Conservation (phyloP, 1,139 yeast species). For the Kodamaea ohmeri region DNA sequence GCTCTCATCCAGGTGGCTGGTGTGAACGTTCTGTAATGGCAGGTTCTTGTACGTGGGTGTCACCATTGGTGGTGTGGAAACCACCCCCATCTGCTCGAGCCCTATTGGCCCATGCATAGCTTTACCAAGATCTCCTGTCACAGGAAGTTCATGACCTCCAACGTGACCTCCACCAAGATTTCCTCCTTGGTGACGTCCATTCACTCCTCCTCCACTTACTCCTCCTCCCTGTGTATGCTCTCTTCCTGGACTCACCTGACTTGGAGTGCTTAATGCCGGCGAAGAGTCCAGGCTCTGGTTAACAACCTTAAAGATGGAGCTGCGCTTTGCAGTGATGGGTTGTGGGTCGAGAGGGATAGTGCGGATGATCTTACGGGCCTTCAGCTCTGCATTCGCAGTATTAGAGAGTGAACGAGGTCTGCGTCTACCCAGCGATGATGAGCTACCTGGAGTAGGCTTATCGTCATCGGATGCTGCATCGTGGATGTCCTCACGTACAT, state of each 20-base stretch:
- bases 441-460: slow-evolving; percentile 36
- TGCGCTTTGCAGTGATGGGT: slow-evolving; percentile 54
- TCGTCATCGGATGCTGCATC: slow-evolving; percentile 28
- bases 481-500: slow-evolving; percentile 19
- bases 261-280: not conserved
- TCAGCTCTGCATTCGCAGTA: slow-evolving; percentile 60
- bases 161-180: no score
- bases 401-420: slow-evolving; percentile 51
- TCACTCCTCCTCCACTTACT: no score
- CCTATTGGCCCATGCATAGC: no score
- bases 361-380: slow-evolving; percentile 68
- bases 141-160: no score
- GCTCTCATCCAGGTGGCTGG: slow-evolving; percentile 23
- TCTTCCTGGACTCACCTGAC: not conserved
- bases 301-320: slow-evolving; percentile 41
- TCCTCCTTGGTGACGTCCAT: no score
- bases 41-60: slow-evolving; percentile 8
- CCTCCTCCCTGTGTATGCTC: no score
- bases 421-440: slow-evolving; percentile 29
- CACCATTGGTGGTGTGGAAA: no score
- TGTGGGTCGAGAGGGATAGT: slow-evolving; percentile 82
- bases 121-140: no score
- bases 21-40: slow-evolving; percentile 11
- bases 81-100: no score
- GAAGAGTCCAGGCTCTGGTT: slow-evolving; percentile 20